These are phyloP conservation scores for Blepharisma japonicum DNA, from an alignment of 73 alveolate species.

Conservation along the genomic window DNA sequence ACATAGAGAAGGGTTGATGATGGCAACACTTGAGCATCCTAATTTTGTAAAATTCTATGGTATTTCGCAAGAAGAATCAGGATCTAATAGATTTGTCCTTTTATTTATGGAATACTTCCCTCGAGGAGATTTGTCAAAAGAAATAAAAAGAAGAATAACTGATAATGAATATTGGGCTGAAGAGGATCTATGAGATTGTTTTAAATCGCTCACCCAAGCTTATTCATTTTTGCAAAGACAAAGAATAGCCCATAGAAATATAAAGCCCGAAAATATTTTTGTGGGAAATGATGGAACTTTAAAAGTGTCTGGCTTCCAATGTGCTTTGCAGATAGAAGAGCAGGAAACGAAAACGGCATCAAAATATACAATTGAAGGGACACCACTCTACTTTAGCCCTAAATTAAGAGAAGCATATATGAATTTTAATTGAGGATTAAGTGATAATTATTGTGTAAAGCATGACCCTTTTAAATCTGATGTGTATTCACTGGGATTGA, in stretches of 20 bases:
- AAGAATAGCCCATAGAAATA: constrained; percentile 49
- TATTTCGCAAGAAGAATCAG: background rate
- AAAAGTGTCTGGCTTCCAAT: constrained; percentile 45
- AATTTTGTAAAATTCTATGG: background rate
- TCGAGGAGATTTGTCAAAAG: background rate
- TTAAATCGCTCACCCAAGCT: constrained; percentile 36
- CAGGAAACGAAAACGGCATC: background rate
- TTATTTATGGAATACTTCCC: background rate
- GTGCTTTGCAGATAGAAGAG: too few relatives aligned
- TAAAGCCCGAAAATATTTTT: constrained; percentile 54
- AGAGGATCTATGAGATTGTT: background rate
- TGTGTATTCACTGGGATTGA: constrained; percentile 18
- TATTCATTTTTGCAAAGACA: constrained; percentile 38
- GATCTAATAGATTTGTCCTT: background rate
- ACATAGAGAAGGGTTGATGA: background rate
- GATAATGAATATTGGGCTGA: background rate
- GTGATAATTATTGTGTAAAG: too few relatives aligned
- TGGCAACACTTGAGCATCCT: background rate
- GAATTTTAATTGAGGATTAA: background rate
- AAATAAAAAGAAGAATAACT: background rate
- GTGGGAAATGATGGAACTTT: constrained; percentile 36
- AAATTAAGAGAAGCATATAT: background rate
- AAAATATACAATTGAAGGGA: background rate
- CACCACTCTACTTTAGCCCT: background rate
- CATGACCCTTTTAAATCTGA: constrained; percentile 12